Conservation (phyloP, 2,329 filamentous ascomycete genomes). For the Trichothecium sympodiale region DNA sequence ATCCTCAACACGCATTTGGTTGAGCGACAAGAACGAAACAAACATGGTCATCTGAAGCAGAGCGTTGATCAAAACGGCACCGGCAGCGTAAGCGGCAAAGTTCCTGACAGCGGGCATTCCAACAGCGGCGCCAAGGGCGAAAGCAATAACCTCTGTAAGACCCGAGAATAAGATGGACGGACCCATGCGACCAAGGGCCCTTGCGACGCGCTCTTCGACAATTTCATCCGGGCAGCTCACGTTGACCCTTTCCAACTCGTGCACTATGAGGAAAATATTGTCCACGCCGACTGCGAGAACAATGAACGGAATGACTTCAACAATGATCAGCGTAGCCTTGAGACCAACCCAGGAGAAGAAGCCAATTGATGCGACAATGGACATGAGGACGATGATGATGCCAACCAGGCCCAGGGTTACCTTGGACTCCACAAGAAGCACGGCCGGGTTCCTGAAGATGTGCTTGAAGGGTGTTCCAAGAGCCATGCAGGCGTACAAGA, state of each 20-base stretch:
- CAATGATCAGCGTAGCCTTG: slow-evolving; percentile 94
- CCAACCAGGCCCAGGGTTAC: slow-evolving; percentile 91
- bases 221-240: slow-evolving; percentile 79
- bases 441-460: slow-evolving; percentile 69
- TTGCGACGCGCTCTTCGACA: slow-evolving; percentile 75
- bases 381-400: slow-evolving; percentile 94
- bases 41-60: slow-evolving; percentile 97
- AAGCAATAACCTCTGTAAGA: slow-evolving; percentile 87
- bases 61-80: slow-evolving; percentile 94
- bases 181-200: slow-evolving; percentile 89
- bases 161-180: slow-evolving; percentile 93
- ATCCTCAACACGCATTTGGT: slow-evolving; percentile 83
- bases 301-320: slow-evolving; percentile 95
- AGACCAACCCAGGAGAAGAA: slow-evolving; percentile 86
- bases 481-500: slow-evolving; percentile 88
- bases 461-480: slow-evolving; percentile 77
- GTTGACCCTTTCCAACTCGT: slow-evolving; percentile 95
- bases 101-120: slow-evolving; percentile 98
- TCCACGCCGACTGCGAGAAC: slow-evolving; percentile 94
- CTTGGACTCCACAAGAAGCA: slow-evolving; percentile 87
- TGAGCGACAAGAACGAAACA: slow-evolving; percentile 79
- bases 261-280: slow-evolving; percentile 97
- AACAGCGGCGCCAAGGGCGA: slow-evolving; percentile 84
- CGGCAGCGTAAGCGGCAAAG: slow-evolving; percentile 92
- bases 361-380: slow-evolving; percentile 88